A percentile compares a stretch with the other conserved stretches of the same genome.
Conservation (phyloP, 148 eudicot genomes). For the Linanthus parryae region DNA sequence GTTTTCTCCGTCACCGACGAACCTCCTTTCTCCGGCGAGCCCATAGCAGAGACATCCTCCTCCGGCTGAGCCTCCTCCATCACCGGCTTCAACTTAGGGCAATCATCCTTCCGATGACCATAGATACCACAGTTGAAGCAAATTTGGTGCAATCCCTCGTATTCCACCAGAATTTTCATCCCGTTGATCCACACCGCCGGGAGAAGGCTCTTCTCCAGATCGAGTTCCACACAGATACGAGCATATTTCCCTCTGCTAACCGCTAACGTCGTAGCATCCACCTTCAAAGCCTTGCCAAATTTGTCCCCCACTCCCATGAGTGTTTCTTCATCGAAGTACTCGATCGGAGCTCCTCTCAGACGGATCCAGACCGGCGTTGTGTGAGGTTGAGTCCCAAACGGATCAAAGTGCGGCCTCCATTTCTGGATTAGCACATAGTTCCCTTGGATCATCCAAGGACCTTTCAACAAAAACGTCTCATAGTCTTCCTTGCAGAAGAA, state of each 20-base stretch:
- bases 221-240: background rate
- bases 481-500: background rate
- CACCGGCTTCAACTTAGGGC: too few relatives aligned
- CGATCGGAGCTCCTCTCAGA: background rate
- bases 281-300: background rate
- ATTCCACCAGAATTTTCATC: background rate
- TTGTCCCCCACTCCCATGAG: background rate
- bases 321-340: background rate
- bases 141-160: background rate
- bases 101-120: background rate
- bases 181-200: background rate
- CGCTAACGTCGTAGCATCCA: background rate
- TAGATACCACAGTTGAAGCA: background rate
- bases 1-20: too few relatives aligned
- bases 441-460: background rate
- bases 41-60: too few relatives aligned
- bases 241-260: background rate
- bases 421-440: background rate
- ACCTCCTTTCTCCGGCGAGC: too few relatives aligned
- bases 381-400: background rate
- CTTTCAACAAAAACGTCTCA: background rate
- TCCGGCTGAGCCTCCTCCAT: too few relatives aligned
- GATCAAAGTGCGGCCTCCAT: background rate
- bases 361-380: background rate
- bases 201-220: background rate